These are phyloP conservation scores for Parietaria judaica DNA, from an alignment of 306 rosid species.

Conservation along the genomic window DNA sequence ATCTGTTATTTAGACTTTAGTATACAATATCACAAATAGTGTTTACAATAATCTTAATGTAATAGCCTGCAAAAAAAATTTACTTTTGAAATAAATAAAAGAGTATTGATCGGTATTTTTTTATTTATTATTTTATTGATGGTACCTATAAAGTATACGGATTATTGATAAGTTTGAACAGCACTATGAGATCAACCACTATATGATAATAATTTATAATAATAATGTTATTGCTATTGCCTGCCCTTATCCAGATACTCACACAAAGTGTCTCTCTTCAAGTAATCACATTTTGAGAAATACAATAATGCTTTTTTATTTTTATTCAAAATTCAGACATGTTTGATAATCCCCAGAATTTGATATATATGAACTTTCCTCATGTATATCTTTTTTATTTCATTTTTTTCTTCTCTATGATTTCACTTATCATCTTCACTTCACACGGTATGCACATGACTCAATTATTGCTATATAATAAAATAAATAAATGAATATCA, in stretches of 20 bases:
- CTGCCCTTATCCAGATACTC: not conserved
- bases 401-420: not conserved
- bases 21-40: no score
- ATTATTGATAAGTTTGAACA: no score
- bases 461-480: not conserved
- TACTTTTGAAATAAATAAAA: no score
- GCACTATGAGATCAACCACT: no score
- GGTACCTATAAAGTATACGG: no score
- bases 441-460: slow-evolving; percentile 4
- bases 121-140: no score
- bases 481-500: not conserved
- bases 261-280: not conserved
- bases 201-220: no score
- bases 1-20: no score
- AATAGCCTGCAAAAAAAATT: no score
- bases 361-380: not conserved
- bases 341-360: not conserved
- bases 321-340: not conserved
- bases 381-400: not conserved
- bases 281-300: not conserved
- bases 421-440: slow-evolving; percentile 1
- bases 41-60: no score
- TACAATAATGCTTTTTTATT: not conserved
- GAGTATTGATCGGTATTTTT: no score
- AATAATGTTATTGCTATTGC: not conserved